These are phyloP conservation scores for Lenwebbia sp. DNA, from an alignment of 345 rosid genomes.

Conservation along the genomic window DNA sequence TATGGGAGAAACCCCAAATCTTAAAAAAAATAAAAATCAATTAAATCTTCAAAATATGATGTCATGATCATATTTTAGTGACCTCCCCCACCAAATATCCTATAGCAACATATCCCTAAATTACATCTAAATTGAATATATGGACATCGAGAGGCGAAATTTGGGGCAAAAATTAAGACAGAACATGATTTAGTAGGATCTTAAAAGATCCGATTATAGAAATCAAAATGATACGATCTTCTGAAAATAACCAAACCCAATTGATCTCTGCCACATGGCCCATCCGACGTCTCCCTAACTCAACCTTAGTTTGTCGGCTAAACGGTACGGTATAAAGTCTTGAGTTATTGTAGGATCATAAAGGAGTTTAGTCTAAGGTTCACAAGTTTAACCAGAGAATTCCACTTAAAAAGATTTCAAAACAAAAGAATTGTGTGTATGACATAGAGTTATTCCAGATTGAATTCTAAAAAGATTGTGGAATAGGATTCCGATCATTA, in stretches of 20 bases:
- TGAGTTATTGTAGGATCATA: neutral
- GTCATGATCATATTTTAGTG: neutral
- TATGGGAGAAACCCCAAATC: neutral
- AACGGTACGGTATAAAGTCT: neutral
- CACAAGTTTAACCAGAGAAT: neutral
- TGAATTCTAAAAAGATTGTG: neutral
- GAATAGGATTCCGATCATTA: neutral
- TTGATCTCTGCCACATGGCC: neutral
- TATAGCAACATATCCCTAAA: neutral
- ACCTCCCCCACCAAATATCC: neutral
- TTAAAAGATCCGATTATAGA: neutral
- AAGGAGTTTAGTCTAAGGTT: neutral
- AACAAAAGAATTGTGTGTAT: neutral
- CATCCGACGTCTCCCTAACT: neutral
- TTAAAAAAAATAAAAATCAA: neutral
- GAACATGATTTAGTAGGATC: neutral
- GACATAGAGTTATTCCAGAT: neutral
- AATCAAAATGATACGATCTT: neutral
- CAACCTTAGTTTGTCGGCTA: neutral
- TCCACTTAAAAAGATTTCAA: neutral
- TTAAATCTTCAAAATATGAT: neutral
- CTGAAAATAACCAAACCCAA: neutral
- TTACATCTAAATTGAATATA: neutral
- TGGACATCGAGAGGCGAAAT: neutral
- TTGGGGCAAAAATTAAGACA: neutral